These are phyloP conservation scores for Colletotrichum incanum DNA, from an alignment of 2,329 filamentous ascomycete genomes.

Conservation along the genomic window DNA sequence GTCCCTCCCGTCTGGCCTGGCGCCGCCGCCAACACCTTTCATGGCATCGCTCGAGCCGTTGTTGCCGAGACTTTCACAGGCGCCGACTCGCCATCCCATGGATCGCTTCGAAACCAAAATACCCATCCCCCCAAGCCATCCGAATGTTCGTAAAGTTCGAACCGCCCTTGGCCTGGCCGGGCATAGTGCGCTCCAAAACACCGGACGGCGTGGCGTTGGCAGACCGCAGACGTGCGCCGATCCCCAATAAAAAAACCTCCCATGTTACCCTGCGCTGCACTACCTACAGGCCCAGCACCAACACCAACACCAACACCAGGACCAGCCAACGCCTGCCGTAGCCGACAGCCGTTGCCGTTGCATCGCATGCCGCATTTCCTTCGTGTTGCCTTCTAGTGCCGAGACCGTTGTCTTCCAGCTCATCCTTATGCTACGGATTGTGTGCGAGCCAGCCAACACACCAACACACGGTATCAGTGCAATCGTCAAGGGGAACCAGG, in stretches of 20 bases:
- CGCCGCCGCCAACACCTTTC: background rate
- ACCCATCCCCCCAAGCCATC: background rate
- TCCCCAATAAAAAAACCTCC: constrained; percentile 21
- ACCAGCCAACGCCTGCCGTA: constrained; percentile 12
- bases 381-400: constrained; percentile 25
- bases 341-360: constrained; percentile 35
- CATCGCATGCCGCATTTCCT: constrained; percentile 31
- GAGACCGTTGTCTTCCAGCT: background rate
- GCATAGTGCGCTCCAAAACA: constrained; percentile 21
- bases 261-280: constrained; percentile 18
- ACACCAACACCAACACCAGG: constrained; percentile 13
- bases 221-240: constrained; percentile 26
- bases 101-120: background rate
- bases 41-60: background rate
- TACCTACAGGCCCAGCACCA: background rate
- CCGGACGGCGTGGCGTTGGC: constrained; percentile 28
- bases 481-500: constrained; percentile 12
- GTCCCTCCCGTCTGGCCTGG: background rate
- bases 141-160: background rate
- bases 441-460: background rate
- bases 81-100: background rate
- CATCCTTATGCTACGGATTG: background rate
- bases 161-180: constrained; percentile 7
- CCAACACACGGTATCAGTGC: background rate
- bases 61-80: constrained; percentile 1